Evolutionary conservation across 108 stramenopile species (phyloP), one percentile per base, ranked within the genome.

Genomic region (Fragilaria radians): DNA sequence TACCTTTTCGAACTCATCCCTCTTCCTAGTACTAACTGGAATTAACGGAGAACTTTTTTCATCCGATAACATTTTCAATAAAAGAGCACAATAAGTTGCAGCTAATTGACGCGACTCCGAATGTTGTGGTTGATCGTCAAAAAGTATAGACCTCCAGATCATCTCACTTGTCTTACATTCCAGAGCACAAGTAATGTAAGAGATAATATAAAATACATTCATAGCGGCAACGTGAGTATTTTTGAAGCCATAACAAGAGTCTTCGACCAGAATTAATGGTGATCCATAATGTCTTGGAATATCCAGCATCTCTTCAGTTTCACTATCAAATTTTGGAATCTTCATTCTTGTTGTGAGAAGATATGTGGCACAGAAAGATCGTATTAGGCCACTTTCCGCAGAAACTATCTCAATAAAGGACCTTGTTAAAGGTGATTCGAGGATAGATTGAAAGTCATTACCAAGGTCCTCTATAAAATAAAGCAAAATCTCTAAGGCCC

Each of bases 401-500:
- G 63, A 68, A 1, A 88, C 66, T 9, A 66, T 50, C 47, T 79
- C 74, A 24, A 82, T 30, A 45, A 81, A 73, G 5, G 61, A 63
- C 22, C 34, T 59, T 3, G 76, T 73, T 26, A 31, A 68, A 5
- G 62, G 50, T 21, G 70, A 67, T 28, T 77, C 66, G 28, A 76
- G 36, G 4, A 71, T 55, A 3, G 62, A 66, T 25, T 63, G 57
- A 23, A 49, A 57, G 5, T 47, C 52, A 1, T 57, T 45, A 22
- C 71, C 73, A 32, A 83, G 46, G 28, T 84, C 79, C 22, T 62
- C 32, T 3, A 86, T 29, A 11, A 81, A 53, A 56, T 61, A 48
- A 21, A 56, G 73, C 29, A 81, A 51, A 58, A 85, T 73, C 21
- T 88, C 79, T 7, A 88, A 51, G 21, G 82, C 78, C 28, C 79